phyloP scores from a whole-genome alignment of 495 filamentous ascomycete genomes.

The Xylaria telfairii region DNA sequence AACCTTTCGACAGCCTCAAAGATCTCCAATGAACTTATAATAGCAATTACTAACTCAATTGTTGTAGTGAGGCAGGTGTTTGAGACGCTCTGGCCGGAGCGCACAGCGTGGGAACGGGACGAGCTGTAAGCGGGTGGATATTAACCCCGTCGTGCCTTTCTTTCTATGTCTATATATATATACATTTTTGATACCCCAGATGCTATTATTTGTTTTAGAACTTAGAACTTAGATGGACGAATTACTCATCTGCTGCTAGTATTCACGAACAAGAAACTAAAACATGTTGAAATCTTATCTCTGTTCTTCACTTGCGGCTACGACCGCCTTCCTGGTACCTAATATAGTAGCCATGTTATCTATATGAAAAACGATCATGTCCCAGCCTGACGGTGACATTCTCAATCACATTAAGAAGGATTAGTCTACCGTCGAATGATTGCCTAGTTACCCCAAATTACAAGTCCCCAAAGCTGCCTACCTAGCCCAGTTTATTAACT shows the following conservation, averaged over 20 bases:
- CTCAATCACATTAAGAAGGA: no score
- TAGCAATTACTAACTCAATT: neutral
- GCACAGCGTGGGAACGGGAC: conserved; percentile 12
- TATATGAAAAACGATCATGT: no score
- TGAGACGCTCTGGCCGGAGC: conserved; percentile 14
- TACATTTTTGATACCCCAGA: conserved; percentile 1
- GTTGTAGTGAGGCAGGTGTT: conserved; percentile 3
- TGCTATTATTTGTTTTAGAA: neutral
- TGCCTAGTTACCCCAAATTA: no score
- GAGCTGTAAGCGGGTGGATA: neutral
- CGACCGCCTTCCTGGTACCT: neutral
- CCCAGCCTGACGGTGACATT: no score
- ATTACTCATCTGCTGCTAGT: neutral
- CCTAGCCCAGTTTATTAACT: no score
- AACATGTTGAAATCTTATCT: neutral
- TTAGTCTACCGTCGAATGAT: no score
- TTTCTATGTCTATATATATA: neutral
- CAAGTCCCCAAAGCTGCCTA: no score
- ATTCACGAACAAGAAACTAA: neutral
- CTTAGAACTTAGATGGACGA: neutral
- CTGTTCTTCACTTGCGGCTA: neutral
- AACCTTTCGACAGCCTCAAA: neutral
- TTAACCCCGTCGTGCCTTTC: neutral
- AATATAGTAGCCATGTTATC: neutral
- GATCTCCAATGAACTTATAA: neutral